These are phyloP conservation scores for Hyphopichia buzzinii DNA, from an alignment of 1,139 yeast genomes.

Conservation along the genomic window DNA sequence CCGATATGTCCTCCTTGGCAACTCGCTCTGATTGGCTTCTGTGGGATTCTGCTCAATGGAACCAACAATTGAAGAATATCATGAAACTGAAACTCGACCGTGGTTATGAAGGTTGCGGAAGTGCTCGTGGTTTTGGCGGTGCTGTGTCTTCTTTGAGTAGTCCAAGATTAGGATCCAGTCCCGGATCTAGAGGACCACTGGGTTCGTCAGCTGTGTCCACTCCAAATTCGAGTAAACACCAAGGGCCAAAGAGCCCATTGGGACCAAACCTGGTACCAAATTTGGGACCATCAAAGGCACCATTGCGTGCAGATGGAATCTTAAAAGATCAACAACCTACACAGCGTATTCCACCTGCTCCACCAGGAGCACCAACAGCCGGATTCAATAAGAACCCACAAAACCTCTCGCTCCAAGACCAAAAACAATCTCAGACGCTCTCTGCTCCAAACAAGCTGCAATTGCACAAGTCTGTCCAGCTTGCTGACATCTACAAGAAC, in stretches of 20 bases:
- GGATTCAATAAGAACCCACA: slow-evolving; percentile 9
- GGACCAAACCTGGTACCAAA: background rate
- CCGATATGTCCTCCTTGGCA: slow-evolving; percentile 26
- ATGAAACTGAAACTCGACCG: slow-evolving; percentile 60
- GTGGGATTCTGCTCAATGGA: slow-evolving; percentile 79
- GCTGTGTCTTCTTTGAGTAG: slow-evolving; percentile 50
- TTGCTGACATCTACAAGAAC: slow-evolving; percentile 46
- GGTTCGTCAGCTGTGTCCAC: background rate
- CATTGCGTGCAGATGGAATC: background rate
- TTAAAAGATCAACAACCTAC: background rate
- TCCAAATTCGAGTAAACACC: background rate
- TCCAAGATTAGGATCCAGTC: slow-evolving; percentile 12
- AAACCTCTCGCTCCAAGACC: slow-evolving; percentile 8
- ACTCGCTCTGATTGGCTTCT: slow-evolving; percentile 21
- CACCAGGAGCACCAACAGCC: background rate
- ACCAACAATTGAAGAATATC: slow-evolving; percentile 56
- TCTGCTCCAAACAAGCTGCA: slow-evolving; percentile 6
- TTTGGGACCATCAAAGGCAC: background rate
- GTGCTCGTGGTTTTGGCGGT: slow-evolving; percentile 58
- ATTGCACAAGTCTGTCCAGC: slow-evolving; percentile 36
- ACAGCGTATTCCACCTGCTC: slow-evolving; percentile 1
- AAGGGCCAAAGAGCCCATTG: background rate
- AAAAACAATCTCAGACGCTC: too few relatives aligned
- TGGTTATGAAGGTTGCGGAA: slow-evolving; percentile 87
- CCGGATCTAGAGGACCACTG: background rate